Percentiles rank a stretch among this genome's conserved stretches.
These are phyloP conservation scores for Mortierella antarctica DNA, from an alignment of 192 early-diverging fungal genomes.

Conservation along the genomic window DNA sequence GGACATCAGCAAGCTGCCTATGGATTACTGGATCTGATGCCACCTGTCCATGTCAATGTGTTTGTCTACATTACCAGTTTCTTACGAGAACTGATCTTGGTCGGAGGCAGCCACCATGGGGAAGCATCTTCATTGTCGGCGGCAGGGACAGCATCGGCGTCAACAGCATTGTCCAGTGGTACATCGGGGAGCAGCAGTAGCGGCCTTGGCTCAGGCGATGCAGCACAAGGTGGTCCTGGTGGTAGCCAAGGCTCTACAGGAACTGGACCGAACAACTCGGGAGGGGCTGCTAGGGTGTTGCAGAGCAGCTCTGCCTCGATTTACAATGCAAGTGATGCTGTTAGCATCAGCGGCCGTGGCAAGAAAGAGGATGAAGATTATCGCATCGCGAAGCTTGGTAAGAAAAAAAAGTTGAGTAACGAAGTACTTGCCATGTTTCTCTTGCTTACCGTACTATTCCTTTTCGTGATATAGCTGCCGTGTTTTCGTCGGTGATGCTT, in stretches of 20 bases:
- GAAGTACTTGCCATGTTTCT: background rate
- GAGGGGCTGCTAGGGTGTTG: background rate
- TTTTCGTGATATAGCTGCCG: slow-evolving; percentile 10
- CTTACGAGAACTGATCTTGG: slow-evolving; percentile 70
- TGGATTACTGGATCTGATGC: slow-evolving; percentile 52
- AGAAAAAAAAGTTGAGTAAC: background rate
- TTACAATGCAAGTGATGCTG: slow-evolving; percentile 19
- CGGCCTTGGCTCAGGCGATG: background rate
- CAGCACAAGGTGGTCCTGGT: background rate
- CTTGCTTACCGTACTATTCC: background rate
- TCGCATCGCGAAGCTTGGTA: slow-evolving; percentile 46
- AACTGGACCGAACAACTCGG: background rate
- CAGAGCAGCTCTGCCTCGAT: slow-evolving; percentile 32
- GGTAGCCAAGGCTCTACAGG: background rate
- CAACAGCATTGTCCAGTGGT: background rate
- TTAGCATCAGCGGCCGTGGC: slow-evolving; percentile 6
- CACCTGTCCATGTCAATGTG: slow-evolving; percentile 76
- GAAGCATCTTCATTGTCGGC: background rate
- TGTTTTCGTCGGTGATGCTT: slow-evolving; percentile 44
- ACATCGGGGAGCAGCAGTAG: background rate
- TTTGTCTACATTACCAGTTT: slow-evolving; percentile 87
- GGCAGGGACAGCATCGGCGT: background rate
- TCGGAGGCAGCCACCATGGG: slow-evolving; percentile 13
- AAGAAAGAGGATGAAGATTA: slow-evolving; percentile 46
- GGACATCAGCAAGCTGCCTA: slow-evolving; percentile 53